phyloP scores from a whole-genome alignment of 352 stramenopile genomes.

The Phytophthora constricta region DNA sequence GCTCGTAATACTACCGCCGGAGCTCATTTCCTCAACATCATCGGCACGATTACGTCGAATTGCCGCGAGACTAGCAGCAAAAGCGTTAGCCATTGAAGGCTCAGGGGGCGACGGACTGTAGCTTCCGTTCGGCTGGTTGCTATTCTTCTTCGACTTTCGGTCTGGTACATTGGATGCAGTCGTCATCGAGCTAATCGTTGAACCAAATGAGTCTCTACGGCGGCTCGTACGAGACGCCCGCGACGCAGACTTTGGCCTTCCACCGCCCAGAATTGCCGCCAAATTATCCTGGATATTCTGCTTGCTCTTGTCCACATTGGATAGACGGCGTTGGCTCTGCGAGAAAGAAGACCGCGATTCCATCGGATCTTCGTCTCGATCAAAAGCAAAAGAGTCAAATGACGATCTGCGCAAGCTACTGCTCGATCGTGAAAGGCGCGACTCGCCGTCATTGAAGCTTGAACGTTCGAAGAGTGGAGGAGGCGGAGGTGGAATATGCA shows the following conservation, averaged over 20 bases:
- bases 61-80: conserved; percentile 74
- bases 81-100: conserved; percentile 64
- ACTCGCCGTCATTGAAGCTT: conserved; percentile 35
- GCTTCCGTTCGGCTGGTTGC: conserved; percentile 21
- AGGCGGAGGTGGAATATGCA: conserved; percentile 47
- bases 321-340: conserved; percentile 45
- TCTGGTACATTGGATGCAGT: conserved; percentile 23
- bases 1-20: conserved; percentile 22
- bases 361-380: conserved; percentile 37
- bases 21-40: conserved; percentile 57
- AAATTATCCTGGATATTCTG: conserved; percentile 60
- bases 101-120: conserved; percentile 21
- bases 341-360: conserved; percentile 53
- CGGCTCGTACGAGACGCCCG: conserved; percentile 29
- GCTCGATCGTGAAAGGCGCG: conserved; percentile 55
- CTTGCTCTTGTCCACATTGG: conserved; percentile 50
- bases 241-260: conserved; percentile 34
- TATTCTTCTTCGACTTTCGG: conserved; percentile 31
- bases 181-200: conserved; percentile 39
- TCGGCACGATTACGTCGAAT: conserved; percentile 76
- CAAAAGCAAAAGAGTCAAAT: conserved; percentile 52
- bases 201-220: conserved; percentile 68
- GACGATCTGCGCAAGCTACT: conserved; percentile 63
- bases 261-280: conserved; percentile 68
- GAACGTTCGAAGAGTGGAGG: conserved; percentile 39